Conservation (phyloP, 2,329 filamentous ascomycete genomes). For the Cadophora gregata region DNA sequence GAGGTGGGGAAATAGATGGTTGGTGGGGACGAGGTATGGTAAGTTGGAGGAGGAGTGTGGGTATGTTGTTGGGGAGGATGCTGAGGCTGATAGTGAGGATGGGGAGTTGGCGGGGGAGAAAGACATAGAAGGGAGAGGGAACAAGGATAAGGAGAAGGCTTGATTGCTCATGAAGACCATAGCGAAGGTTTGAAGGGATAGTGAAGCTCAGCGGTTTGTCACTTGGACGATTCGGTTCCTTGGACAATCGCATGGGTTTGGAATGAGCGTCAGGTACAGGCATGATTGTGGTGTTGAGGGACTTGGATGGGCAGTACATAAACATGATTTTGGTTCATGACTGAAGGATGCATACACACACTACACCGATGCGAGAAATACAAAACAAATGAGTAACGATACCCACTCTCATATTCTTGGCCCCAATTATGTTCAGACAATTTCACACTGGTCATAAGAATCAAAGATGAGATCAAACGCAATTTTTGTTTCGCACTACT, state of each 20-base stretch:
- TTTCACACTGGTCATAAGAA: background rate
- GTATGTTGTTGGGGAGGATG: slow-evolving; percentile 1
- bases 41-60: slow-evolving; percentile 15
- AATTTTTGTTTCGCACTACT: background rate
- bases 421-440: background rate
- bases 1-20: slow-evolving; percentile 11
- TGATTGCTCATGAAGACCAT: background rate
- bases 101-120: background rate
- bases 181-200: background rate
- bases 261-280: background rate
- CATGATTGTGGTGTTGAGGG: background rate
- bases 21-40: slow-evolving; percentile 3
- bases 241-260: background rate
- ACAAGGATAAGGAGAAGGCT: too few species aligned
- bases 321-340: background rate
- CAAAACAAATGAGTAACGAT: background rate
- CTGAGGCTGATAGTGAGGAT: background rate
- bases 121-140: background rate
- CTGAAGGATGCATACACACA: background rate
- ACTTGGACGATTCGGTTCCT: background rate
- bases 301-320: background rate
- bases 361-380: background rate
- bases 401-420: background rate
- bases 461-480: background rate
- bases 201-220: background rate